Base-by-base conservation (phyloP, 2,329 filamentous ascomycete genomes). In the Phialophora verrucosa region DNA sequence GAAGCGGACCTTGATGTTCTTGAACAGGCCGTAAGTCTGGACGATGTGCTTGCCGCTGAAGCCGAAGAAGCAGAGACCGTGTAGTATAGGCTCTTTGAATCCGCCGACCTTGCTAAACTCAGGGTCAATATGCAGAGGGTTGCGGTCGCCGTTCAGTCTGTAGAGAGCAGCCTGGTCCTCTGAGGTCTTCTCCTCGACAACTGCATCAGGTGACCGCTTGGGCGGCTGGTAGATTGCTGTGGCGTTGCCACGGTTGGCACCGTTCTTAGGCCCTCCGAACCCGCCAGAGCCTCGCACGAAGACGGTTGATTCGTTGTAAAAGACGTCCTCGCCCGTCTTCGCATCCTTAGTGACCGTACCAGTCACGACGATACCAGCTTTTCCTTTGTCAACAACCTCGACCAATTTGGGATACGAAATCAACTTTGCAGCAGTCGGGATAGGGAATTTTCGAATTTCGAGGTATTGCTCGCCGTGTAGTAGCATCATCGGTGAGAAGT, bases 381-480 rank as follows among this genome's bases (percentile, higher is more conserved):
- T 90, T 74, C 94, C 94, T 86, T 98, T 99, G 84, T 99, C 95
- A 56, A 97, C 87, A 10, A 98, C 94, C 78, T 99, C 95, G 69
- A 99, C 87, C 65, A 99, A 89, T 49, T 63, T 65, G 12, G 69
- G 66, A 44, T 69, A 72, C n/a, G 69, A 71, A 11, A 73, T n/a
- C 12, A 70, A 66, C 64, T 70, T 71, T 23, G 70, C 71, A 4
- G 50, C 59, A 3, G 69, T 71, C 96, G 61, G 95, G 90, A 98
- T 91, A 49, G 95, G 95, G 83, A 89, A 96, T 79, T 94, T 92
- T 77, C 90, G 88, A 75, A 99, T 87, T 81, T 99, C 95, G 70
- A 99, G 91, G 82, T 93, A 99, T 80, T 99, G 95, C 84, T 99
- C 95, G 76, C 95, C 95, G 82, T 99, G 95, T 27, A 99, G 90